Evolutionary conservation across 1,284 basidiomycete genomes (phyloP).

Genomic region (Rhodotorula sp.): DNA sequence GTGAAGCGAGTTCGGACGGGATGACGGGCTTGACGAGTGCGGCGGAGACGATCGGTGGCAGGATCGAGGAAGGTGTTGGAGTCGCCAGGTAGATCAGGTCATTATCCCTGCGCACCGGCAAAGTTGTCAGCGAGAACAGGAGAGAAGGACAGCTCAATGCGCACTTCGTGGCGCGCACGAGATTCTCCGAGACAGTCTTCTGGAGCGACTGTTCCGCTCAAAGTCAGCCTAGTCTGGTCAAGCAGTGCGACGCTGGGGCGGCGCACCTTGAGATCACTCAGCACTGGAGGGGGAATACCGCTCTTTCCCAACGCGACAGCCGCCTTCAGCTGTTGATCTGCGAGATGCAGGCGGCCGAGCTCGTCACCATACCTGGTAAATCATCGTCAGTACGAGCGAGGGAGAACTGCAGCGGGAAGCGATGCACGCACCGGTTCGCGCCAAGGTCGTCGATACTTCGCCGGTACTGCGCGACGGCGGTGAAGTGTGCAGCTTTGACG

Average conservation of each 20-base stretch:
- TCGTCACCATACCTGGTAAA: constrained; percentile 73
- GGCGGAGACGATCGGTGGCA: constrained; percentile 65
- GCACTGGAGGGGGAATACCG: constrained; percentile 62
- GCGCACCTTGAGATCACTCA: constrained; percentile 72
- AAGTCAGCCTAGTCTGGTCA: constrained; percentile 52
- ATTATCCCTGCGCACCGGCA: constrained; percentile 65
- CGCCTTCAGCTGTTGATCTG: constrained; percentile 66
- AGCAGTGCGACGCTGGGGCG: background rate
- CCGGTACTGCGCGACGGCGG: constrained; percentile 83
- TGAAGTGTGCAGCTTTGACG: constrained; percentile 81
- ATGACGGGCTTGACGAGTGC: constrained; percentile 66
- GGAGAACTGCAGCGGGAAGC: background rate
- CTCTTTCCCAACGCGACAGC: constrained; percentile 66
- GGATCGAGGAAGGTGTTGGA: constrained; percentile 68
- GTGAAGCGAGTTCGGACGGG: constrained; percentile 58
- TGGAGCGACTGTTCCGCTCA: constrained; percentile 61
- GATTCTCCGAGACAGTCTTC: constrained; percentile 57
- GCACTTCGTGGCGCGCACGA: constrained; percentile 61
- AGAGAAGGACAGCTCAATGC: background rate
- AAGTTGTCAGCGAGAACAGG: too few relatives aligned
- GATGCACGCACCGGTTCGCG: constrained; percentile 59
- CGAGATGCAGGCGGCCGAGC: constrained; percentile 68
- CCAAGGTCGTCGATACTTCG: constrained; percentile 90
- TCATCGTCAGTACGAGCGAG: constrained; percentile 5
- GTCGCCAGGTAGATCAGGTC: constrained; percentile 93